Base-by-base conservation (phyloP, 2,329 filamentous ascomycete genomes). In the Magnaporthiopsis rhizophila region DNA sequence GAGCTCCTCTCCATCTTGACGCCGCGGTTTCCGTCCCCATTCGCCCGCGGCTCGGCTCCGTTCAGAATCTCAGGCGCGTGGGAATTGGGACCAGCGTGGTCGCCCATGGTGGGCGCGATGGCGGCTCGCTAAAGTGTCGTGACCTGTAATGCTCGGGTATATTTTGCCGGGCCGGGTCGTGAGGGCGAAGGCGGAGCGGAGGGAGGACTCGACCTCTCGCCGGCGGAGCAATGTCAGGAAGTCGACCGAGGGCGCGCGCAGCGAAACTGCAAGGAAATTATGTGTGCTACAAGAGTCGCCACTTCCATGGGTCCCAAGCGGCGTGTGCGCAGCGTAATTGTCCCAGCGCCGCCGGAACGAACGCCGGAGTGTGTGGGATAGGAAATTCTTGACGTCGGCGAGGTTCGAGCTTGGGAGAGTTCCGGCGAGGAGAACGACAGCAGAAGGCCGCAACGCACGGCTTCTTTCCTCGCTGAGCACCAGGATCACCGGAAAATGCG, bases 1-100 rank as follows among this genome's bases (percentile, higher is more conserved):
- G 34, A 32, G 34, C 28, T 45, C 21, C 45, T 50, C 68, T 80
- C 79, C 69, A 74, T 77, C 71, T 79, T 80, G 65, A 78, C 67
- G 36, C 7, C 13, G 24, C 36, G 57, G 57, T 30, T 15, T 64
- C 68, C 70, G 65, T 71, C 67, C 65, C 75, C 76, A 67, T 78
- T 77, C 62, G 71, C 64, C 67, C 69, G 64, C 71, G 68, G 61
- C 71, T 72, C 53, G 76, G 69, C 81, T 36, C 78, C 62, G 78
- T 74, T 71, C 78, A 81, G 65, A 67, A 45, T 63, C 66, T 64
- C 59, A 62, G 64, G 68, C 66, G 64, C 67, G 66, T 56, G 68
- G 62, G 61, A 65, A 68, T 61, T 61, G 67, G 69, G 70, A 65
- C 68, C 69, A 63, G 69, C 69, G 65, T 69, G 69, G 66, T 71